Percentiles rank a stretch among this genome's conserved stretches.
Conservation (phyloP, 257 asterid species). For the Lithospermum erythrorhizon region DNA sequence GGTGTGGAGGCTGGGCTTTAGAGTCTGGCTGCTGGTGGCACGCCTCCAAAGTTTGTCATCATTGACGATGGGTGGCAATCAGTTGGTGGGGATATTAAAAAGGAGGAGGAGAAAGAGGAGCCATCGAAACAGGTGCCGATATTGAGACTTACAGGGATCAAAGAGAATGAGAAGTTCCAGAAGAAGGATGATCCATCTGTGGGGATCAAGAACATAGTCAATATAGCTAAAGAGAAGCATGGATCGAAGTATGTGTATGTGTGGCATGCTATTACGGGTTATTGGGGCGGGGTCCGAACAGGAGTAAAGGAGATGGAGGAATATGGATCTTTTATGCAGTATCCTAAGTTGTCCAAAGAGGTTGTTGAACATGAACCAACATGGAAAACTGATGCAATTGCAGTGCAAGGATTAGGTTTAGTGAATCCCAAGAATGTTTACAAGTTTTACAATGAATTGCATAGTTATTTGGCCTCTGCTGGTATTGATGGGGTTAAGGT, state of each 20-base stretch:
- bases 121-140: conserved; percentile 21
- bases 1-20: conserved; percentile 77
- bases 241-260: conserved; percentile 68
- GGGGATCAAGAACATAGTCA: conserved; percentile 62
- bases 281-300: conserved; percentile 86
- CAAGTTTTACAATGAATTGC: conserved; percentile 69
- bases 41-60: conserved; percentile 69
- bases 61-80: conserved; percentile 91
- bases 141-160: conserved; percentile 58
- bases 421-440: conserved; percentile 66
- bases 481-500: conserved; percentile 85
- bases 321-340: conserved; percentile 55
- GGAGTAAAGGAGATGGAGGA: conserved; percentile 61
- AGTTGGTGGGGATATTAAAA: conserved; percentile 31
- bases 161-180: conserved; percentile 63
- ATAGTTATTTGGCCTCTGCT: conserved; percentile 60
- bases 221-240: conserved; percentile 57
- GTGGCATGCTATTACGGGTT: conserved; percentile 90
- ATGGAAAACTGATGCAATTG: conserved; percentile 62
- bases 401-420: conserved; percentile 64
- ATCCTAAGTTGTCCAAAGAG: conserved; percentile 52
- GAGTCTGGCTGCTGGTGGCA: conserved; percentile 50
- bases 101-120: background rate
- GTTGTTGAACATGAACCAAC: conserved; percentile 66
- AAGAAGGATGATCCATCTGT: conserved; percentile 29